A percentile compares a stretch with the other conserved stretches of the same genome.
Conservation (phyloP, 768 basidiomycete species). For the Amanita rubescens region DNA sequence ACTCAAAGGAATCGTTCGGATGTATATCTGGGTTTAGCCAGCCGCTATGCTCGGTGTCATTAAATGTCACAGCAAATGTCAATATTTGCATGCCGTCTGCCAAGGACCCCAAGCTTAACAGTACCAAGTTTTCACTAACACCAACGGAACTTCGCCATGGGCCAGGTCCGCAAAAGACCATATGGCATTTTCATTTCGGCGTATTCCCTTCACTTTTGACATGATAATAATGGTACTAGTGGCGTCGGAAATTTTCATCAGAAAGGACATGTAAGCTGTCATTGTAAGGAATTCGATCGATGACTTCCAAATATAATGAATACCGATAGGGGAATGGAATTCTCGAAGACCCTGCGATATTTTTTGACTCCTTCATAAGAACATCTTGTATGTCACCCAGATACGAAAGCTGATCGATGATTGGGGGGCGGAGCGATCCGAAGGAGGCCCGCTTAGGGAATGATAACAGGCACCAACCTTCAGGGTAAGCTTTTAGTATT, state of each 20-base stretch:
- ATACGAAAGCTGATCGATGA: not conserved
- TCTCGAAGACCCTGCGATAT: not conserved
- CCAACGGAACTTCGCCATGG: not conserved
- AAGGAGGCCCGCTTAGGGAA: not conserved
- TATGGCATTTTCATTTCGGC: slow-evolving; percentile 7
- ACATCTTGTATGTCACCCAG: not conserved
- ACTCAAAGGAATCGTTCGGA: slow-evolving; percentile 2
- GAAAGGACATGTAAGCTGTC: not conserved
- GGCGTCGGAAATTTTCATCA: slow-evolving; percentile 7
- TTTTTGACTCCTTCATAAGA: not conserved
- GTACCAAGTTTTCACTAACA: not conserved
- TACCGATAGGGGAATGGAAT: not conserved
- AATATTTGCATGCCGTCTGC: not conserved
- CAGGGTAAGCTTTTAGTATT: slow-evolving; percentile 8
- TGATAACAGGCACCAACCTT: slow-evolving; percentile 3
- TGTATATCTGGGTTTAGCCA: not conserved
- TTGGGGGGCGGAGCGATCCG: not conserved
- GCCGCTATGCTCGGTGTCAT: not conserved
- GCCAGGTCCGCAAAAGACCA: slow-evolving; percentile 1
- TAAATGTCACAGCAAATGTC: slow-evolving; percentile 1
- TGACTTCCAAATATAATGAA: not conserved
- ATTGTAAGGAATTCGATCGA: not conserved
- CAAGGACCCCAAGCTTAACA: not conserved
- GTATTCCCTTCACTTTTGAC: slow-evolving; percentile 1
- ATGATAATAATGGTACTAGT: not conserved